Percentiles rank a stretch among this genome's conserved stretches.
Conservation (phyloP, 140 eudicot species). For the Anethum foeniculum region DNA sequence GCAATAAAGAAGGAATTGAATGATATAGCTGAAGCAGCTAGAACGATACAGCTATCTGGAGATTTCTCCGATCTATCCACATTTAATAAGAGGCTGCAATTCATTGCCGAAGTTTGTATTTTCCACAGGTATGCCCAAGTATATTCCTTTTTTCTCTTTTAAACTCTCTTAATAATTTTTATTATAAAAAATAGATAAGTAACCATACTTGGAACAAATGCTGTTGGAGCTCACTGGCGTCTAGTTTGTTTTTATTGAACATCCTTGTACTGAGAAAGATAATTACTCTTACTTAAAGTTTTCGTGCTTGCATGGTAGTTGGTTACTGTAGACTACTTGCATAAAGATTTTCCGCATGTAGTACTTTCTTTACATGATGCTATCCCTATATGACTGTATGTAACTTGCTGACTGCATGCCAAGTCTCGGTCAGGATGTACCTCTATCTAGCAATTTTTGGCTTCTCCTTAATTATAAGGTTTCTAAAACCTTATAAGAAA, state of each 20-base stretch:
- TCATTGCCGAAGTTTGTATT: constrained; percentile 7
- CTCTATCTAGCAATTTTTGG: neutral
- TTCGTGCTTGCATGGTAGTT: neutral
- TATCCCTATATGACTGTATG: neutral
- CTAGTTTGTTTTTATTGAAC: neutral
- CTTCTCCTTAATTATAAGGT: neutral
- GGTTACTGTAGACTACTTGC: constrained; percentile 1
- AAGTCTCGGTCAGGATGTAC: neutral
- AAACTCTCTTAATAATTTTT: neutral
- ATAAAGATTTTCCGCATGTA: neutral
- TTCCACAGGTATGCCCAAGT: neutral
- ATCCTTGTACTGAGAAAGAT: neutral
- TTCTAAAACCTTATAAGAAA: neutral
- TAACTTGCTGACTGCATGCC: neutral
- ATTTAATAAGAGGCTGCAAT: constrained; percentile 8
- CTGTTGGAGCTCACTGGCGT: neutral
- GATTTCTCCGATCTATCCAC: constrained; percentile 9
- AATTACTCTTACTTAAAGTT: neutral
- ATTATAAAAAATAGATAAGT: neutral
- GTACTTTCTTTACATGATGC: neutral
- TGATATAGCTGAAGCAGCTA: constrained; percentile 8
- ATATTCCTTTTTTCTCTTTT: neutral
- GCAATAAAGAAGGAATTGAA: constrained; percentile 1
- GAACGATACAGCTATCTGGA: constrained; percentile 7
- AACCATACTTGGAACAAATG: neutral